phyloP scores from a whole-genome alignment of 2,329 filamentous ascomycete species.

The Ilyonectria sp. region DNA sequence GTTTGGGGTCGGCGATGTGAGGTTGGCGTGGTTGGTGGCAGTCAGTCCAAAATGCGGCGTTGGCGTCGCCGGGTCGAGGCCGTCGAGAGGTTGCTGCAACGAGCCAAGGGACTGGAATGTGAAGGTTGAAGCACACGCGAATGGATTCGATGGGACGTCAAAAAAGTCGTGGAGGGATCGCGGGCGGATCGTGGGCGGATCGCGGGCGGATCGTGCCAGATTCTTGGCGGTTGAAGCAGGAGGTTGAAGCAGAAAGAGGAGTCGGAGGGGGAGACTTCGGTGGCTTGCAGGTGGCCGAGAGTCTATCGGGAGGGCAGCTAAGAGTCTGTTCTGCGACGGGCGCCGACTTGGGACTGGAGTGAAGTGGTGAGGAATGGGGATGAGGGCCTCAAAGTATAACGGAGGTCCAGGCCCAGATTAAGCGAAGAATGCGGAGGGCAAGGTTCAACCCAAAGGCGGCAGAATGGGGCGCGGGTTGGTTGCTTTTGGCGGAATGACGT shows the following conservation, averaged over 20 bases:
- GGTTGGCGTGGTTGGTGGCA: slow-evolving; percentile 38
- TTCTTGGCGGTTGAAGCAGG: slow-evolving; percentile 38
- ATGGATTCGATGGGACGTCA: slow-evolving; percentile 36
- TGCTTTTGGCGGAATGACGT: slow-evolving; percentile 27
- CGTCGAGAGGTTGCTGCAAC: slow-evolving; percentile 38
- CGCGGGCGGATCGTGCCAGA: slow-evolving; percentile 36
- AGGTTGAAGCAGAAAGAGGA: slow-evolving; percentile 22
- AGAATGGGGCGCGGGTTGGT: slow-evolving; percentile 20
- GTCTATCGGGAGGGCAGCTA: slow-evolving; percentile 38
- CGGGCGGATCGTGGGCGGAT: slow-evolving; percentile 34
- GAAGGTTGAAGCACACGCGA: slow-evolving; percentile 37
- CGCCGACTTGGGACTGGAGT: slow-evolving; percentile 36
- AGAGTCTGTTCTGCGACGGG: slow-evolving; percentile 30
- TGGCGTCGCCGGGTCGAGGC: slow-evolving; percentile 37
- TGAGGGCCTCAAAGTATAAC: slow-evolving; percentile 45
- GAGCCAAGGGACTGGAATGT: slow-evolving; percentile 46
- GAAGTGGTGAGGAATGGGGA: slow-evolving; percentile 42
- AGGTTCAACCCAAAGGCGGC: slow-evolving; percentile 27
- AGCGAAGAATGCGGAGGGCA: slow-evolving; percentile 37
- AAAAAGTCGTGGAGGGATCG: not conserved
- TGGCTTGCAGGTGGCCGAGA: slow-evolving; percentile 41
- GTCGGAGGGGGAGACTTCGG: slow-evolving; percentile 40
- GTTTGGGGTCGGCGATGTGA: slow-evolving; percentile 35
- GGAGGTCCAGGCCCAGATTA: slow-evolving; percentile 42
- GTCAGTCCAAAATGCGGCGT: slow-evolving; percentile 43